Conservation (phyloP, 1,139 yeast species). For the Diutina rugosa region DNA sequence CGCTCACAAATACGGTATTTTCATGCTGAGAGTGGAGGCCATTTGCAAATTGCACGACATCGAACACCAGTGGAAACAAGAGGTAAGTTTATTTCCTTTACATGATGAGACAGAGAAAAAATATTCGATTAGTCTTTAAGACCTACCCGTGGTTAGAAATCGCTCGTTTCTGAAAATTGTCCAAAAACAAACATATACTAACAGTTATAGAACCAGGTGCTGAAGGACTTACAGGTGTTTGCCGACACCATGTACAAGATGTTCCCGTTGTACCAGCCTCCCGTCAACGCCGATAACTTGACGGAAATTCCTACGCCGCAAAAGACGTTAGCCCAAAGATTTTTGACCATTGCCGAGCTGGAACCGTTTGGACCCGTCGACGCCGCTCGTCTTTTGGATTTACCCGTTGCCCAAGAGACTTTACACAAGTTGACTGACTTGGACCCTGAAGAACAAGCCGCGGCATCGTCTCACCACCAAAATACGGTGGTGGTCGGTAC, state of each 20-base stretch:
- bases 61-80: conserved; percentile 46
- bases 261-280: conserved; percentile 60
- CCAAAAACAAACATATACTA: conserved; percentile 3
- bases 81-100: conserved; percentile 33
- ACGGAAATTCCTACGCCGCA: conserved; percentile 93
- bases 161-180: conserved; percentile 6
- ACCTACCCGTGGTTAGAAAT: conserved; percentile 47
- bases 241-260: conserved; percentile 54
- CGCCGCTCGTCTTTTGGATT: conserved; percentile 75
- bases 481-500: conserved; percentile 34
- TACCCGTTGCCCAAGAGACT: conserved; percentile 77
- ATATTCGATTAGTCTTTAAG: conserved; percentile 74
- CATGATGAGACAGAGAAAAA: conserved; percentile 6
- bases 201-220: conserved; percentile 25
- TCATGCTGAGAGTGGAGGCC: conserved; percentile 81
- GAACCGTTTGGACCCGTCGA: conserved; percentile 97
- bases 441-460: conserved; percentile 20
- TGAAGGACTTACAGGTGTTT: conserved; percentile 41
- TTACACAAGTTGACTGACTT: conserved; percentile 52
- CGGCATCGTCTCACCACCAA: conserved; percentile 7
- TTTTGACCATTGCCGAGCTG: conserved; percentile 82
- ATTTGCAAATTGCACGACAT: conserved; percentile 53
- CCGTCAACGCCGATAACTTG: conserved; percentile 45
- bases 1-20: conserved; percentile 69
- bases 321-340: conserved; percentile 72